A percentile compares a stretch with the other conserved stretches of the same genome.
Evolutionary conservation across 805 yeast genomes (phyloP).

Genomic region (Blastobotrys terrestris): DNA sequence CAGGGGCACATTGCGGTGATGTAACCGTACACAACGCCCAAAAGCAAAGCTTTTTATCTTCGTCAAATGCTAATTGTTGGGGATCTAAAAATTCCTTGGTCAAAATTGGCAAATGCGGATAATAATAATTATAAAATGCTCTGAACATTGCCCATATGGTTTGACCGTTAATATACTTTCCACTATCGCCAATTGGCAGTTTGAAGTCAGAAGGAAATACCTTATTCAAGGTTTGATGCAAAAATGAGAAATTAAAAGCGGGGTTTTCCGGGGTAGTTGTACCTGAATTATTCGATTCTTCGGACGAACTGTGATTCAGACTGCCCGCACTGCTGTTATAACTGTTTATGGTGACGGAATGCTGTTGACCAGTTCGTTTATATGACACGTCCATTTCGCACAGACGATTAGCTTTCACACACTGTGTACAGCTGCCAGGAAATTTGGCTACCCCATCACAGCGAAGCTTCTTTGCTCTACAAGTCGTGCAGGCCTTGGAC

Average conservation of each 20-base stretch:
- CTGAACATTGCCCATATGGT: slow-evolving; percentile 6
- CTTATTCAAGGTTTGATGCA: background rate
- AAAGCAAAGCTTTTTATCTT: slow-evolving; percentile 3
- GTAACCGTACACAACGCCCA: slow-evolving; percentile 13
- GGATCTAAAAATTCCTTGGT: slow-evolving; percentile 8
- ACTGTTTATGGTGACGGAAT: background rate
- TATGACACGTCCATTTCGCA: slow-evolving; percentile 82
- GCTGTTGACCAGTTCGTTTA: slow-evolving; percentile 47
- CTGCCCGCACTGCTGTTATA: background rate
- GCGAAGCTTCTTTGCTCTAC: slow-evolving; percentile 82
- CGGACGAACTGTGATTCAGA: background rate
- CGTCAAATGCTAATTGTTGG: background rate
- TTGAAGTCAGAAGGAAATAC: background rate
- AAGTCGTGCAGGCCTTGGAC: slow-evolving; percentile 59
- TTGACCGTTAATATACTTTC: slow-evolving; percentile 4
- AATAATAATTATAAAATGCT: slow-evolving; percentile 2
- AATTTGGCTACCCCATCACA: slow-evolving; percentile 77
- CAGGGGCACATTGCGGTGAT: background rate
- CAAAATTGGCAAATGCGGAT: slow-evolving; percentile 8
- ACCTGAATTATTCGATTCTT: background rate
- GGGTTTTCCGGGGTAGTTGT: background rate
- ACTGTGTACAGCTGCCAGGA: slow-evolving; percentile 70
- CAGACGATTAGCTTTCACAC: slow-evolving; percentile 63
- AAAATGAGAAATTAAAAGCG: background rate
- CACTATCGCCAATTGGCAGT: background rate